Evolutionary conservation across 495 filamentous ascomycete species (phyloP).

Genomic region (Clohesyomyces aquaticus): DNA sequence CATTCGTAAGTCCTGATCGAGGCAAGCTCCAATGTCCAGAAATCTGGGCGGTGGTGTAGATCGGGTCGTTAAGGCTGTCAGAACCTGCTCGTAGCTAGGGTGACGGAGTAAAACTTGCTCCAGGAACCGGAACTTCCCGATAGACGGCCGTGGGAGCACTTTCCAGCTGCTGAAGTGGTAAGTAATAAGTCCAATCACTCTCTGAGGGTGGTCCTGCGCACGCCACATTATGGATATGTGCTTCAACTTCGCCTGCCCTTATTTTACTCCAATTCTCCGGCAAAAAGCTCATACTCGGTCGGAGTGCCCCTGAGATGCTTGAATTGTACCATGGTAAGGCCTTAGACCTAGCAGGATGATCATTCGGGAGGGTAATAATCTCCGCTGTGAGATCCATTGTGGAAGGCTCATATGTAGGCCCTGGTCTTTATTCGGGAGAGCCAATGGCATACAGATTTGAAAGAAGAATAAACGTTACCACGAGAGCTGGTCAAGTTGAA

Average conservation of each 20-base stretch:
- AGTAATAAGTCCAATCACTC: background rate
- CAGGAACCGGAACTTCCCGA: conserved; percentile 16
- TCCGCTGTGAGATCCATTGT: too few relatives aligned
- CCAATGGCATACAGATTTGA: too few relatives aligned
- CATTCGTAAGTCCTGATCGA: background rate
- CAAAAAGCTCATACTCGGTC: background rate
- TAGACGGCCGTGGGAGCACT: conserved; percentile 6
- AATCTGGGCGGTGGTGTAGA: background rate
- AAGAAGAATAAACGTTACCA: too few relatives aligned
- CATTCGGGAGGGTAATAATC: background rate
- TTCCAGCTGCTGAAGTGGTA: background rate
- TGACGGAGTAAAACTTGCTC: background rate
- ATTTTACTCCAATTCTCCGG: background rate
- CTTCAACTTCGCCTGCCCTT: background rate
- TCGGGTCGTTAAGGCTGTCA: background rate
- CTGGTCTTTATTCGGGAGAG: too few relatives aligned
- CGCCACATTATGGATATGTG: background rate
- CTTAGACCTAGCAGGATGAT: background rate
- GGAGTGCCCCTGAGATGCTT: background rate
- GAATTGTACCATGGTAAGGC: background rate
- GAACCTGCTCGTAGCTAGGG: background rate
- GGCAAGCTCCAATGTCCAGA: background rate
- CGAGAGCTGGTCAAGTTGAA: too few relatives aligned
- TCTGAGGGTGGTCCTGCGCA: background rate
- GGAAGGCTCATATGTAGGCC: too few relatives aligned